Conservation (phyloP, 805 yeast genomes). For the Candida oleophila region DNA sequence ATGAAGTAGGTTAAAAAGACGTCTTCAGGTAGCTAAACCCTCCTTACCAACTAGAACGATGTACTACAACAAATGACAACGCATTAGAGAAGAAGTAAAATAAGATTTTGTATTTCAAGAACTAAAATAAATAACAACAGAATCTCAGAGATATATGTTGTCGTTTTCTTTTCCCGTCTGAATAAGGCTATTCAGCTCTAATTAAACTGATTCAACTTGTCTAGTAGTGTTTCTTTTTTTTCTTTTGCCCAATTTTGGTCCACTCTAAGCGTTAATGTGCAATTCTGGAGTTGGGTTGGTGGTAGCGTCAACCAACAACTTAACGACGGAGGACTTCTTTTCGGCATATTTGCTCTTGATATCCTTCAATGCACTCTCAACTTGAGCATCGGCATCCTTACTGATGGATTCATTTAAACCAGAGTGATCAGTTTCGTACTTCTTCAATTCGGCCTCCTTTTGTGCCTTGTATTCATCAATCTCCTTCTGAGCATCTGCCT, state of each 20-base stretch:
- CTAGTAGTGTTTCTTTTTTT: neutral
- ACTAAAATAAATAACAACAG: neutral
- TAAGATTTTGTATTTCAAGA: neutral
- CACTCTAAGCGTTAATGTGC: slow-evolving; percentile 67
- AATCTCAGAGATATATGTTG: neutral
- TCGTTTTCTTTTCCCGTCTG: neutral
- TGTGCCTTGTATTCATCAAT: slow-evolving; percentile 80
- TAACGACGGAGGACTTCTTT: slow-evolving; percentile 67
- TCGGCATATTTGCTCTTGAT: slow-evolving; percentile 63
- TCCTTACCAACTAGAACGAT: no score
- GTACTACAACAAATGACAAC: neutral
- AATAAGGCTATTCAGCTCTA: neutral
- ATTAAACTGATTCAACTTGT: neutral
- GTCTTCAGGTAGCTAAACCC: no score
- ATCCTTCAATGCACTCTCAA: slow-evolving; percentile 66
- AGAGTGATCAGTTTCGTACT: slow-evolving; percentile 68
- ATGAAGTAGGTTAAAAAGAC: no score
- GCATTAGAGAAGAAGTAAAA: neutral
- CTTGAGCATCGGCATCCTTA: slow-evolving; percentile 72
- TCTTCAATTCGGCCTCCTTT: slow-evolving; percentile 79
- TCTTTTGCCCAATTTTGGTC: neutral
- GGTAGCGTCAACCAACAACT: slow-evolving; percentile 77
- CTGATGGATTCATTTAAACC: slow-evolving; percentile 77
- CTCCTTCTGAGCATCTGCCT: slow-evolving; percentile 87
- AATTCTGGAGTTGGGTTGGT: slow-evolving; percentile 76